phyloP scores from a whole-genome alignment of 352 stramenopile species.

The Globisporangium cystogenes region DNA sequence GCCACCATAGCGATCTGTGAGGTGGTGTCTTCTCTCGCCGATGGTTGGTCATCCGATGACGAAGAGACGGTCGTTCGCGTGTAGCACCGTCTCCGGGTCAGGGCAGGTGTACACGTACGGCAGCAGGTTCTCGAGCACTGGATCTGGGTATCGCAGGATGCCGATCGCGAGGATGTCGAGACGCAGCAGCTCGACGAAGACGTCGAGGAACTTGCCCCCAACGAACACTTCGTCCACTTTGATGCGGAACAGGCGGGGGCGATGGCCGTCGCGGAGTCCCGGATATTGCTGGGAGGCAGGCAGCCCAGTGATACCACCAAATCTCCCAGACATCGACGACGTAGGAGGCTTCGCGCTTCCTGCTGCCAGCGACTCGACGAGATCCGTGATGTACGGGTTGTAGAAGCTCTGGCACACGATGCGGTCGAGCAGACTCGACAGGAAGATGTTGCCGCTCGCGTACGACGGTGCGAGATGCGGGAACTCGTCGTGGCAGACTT shows the following conservation, averaged over 20 bases:
- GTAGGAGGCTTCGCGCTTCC: constrained; percentile 13
- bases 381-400: constrained; percentile 70
- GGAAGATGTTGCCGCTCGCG: constrained; percentile 44
- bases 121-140: constrained; percentile 42
- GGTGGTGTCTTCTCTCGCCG: not conserved
- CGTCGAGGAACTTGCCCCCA: constrained; percentile 29
- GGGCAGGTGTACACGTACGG: constrained; percentile 69
- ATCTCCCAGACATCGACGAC: not conserved
- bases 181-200: constrained; percentile 40
- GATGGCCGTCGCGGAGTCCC: not conserved
- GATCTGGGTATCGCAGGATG: constrained; percentile 32
- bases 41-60: constrained; percentile 33
- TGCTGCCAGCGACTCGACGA: constrained; percentile 44
- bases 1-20: too few species aligned
- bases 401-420: constrained; percentile 76
- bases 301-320: too few species aligned
- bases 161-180: constrained; percentile 43
- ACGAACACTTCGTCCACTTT: constrained; percentile 33
- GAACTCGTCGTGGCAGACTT: constrained; percentile 35
- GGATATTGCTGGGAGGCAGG: not conserved
- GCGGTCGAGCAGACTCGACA: constrained; percentile 53
- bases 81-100: constrained; percentile 29
- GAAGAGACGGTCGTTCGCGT: constrained; percentile 50
- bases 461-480: constrained; percentile 52
- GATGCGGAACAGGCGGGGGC: constrained; percentile 28